Evolutionary conservation across 805 yeast species (phyloP), one percentile per base, ranked within the genome.

Genomic region (Ogataea populi-albae): DNA sequence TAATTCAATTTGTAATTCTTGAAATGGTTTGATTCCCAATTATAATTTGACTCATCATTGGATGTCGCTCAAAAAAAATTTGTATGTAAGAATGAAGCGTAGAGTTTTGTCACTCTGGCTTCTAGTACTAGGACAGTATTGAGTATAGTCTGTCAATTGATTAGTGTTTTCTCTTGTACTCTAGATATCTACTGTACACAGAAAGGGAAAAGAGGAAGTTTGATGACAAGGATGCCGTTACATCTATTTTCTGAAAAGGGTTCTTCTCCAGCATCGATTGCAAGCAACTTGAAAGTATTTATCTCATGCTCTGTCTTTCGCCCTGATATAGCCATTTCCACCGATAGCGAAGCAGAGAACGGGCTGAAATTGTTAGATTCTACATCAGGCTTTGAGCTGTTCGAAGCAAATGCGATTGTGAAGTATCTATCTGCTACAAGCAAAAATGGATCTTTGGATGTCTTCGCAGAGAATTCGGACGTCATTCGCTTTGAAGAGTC

Each of bases 341-440:
- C 45, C 18, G 55, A 55, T 21, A 46, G 43, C 14, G 58, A 48
- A 18, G 46, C 43, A 4, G 43, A 41, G 18, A 47, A 45, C 26
- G 43, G 35, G 21, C 43, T 51, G 20, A 34, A 34, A 4, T 42
- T 61, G 31, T 47, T 37, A 17, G 62, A 71, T 42, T 37, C 57
- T 5, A 66, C 67, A 41, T 56, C 66, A 24, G 58, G 60, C 5
- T 71, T 77, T 35, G 73, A 71, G 47, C 66, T 83, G 43, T 61
- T 68, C 38, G 86, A 82, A 57, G 68, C 86, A 15, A 80, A 82
- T 53, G 79, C 93, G 15, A 77, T 82, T 34, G 79, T 82, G 43
- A 77, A 79, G 56, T 83, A 77, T 50, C 61, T 79, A 43, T 65
- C 76, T 26, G 59, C 58, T n/a, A 33, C 45, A 7, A 37, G 51